These are phyloP conservation scores for Lycium ferocissimum DNA, from an alignment of 257 asterid species.

Conservation along the genomic window DNA sequence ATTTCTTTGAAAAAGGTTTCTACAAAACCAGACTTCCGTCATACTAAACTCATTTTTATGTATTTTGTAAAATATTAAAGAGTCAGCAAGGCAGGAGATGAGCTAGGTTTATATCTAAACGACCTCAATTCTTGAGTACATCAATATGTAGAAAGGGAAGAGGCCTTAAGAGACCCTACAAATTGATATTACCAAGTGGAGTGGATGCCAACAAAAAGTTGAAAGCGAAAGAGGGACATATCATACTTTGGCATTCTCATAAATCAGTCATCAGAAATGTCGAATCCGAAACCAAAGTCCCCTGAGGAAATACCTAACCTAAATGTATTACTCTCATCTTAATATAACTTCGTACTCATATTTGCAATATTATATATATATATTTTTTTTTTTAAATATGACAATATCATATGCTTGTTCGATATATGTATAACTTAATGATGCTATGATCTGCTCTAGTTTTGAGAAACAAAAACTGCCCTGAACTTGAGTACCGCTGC, in stretches of 20 bases:
- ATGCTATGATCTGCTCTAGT: too few species aligned
- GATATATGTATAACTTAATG: too few species aligned
- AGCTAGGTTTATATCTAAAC: neutral
- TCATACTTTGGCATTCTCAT: neutral
- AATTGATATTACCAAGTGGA: neutral
- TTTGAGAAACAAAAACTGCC: too few species aligned
- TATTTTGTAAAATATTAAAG: neutral
- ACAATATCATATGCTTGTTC: too few species aligned
- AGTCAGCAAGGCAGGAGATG: neutral
- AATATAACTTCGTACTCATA: too few species aligned
- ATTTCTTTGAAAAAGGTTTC: neutral
- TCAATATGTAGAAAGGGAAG: neutral
- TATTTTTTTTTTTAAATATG: too few species aligned
- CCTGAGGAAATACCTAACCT: neutral
- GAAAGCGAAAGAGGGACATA: neutral
- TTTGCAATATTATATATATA: too few species aligned
- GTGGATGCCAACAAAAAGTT: slow-evolving; percentile 13
- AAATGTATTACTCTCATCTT: too few species aligned
- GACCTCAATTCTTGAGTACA: neutral
- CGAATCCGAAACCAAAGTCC: neutral
- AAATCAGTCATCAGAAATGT: neutral
- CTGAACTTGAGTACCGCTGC: too few species aligned
- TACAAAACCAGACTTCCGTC: neutral
- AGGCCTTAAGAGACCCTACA: neutral
- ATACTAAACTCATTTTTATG: neutral